A percentile compares a stretch with the other conserved stretches of the same genome.
These are phyloP conservation scores for Oenanthe sinensis DNA, from an alignment of 129 eudicot species.

Conservation along the genomic window DNA sequence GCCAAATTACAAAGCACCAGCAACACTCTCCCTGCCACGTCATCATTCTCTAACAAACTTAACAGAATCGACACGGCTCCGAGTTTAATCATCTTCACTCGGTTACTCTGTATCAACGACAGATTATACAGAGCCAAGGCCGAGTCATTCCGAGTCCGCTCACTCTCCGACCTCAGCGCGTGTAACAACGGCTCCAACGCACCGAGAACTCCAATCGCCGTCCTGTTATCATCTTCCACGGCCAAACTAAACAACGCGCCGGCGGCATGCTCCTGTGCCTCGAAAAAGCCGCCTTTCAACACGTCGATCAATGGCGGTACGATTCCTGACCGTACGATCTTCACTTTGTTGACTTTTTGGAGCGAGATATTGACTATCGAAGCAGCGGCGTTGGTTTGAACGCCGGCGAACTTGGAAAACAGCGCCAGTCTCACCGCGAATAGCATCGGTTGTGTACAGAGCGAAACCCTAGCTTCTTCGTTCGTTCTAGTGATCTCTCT, in stretches of 20 bases:
- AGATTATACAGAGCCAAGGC: conserved; percentile 71
- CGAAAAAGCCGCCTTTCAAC: conserved; percentile 50
- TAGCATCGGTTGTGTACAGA: conserved; percentile 56
- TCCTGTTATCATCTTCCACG: conserved; percentile 62
- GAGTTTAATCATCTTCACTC: conserved; percentile 60
- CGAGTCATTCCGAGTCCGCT: conserved; percentile 73
- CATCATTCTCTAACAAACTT: conserved; percentile 26
- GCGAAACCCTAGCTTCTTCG: conserved; percentile 48
- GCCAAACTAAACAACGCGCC: conserved; percentile 81
- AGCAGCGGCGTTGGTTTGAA: conserved; percentile 75
- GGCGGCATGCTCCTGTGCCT: conserved; percentile 81
- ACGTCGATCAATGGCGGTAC: conserved; percentile 63
- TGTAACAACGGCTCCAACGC: conserved; percentile 82
- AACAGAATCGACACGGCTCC: conserved; percentile 51
- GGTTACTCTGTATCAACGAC: conserved; percentile 55
- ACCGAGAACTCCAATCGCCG: conserved; percentile 84
- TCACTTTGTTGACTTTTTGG: conserved; percentile 56
- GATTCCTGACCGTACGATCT: conserved; percentile 71
- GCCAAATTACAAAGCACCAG: neutral
- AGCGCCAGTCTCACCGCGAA: conserved; percentile 36
- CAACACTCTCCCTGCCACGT: neutral
- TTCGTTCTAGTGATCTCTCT: conserved; percentile 52
- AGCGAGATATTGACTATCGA: conserved; percentile 72
- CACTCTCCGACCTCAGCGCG: conserved; percentile 55
- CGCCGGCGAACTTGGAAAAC: conserved; percentile 42